Evolutionary conservation across 257 asterid species (phyloP).

Genomic region (Nicotiana paniculata): DNA sequence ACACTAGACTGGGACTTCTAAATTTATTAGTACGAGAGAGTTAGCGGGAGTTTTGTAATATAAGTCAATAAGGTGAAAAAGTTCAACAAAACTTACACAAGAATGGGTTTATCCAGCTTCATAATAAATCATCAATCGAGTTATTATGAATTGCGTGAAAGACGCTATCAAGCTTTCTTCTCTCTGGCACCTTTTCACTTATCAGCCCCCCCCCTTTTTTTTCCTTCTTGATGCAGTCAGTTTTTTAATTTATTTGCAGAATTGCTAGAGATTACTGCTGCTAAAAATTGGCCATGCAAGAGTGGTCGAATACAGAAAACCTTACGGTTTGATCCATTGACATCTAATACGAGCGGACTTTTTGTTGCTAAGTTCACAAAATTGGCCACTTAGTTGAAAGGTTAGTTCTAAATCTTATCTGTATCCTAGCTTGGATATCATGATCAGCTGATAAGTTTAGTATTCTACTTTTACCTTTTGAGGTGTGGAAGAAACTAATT

Average conservation of each 20-base stretch:
- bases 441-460: not conserved
- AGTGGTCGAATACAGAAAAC: slow-evolving; percentile 54
- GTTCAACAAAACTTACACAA: not conserved
- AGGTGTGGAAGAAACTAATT: not conserved
- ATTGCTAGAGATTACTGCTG: slow-evolving; percentile 62
- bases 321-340: slow-evolving; percentile 69
- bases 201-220: not conserved
- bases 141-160: not conserved
- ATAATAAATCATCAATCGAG: not conserved
- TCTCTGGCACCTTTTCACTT: not conserved
- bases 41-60: not conserved
- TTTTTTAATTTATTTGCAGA: slow-evolving; percentile 35
- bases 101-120: not conserved
- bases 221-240: not conserved
- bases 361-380: slow-evolving; percentile 84
- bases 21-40: not conserved
- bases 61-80: not conserved
- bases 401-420: not conserved
- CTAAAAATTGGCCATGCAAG: slow-evolving; percentile 72
- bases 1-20: not conserved
- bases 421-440: not conserved
- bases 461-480: not conserved
- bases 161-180: not conserved
- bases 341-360: slow-evolving; percentile 79
- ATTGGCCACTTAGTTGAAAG: slow-evolving; percentile 20